These are phyloP conservation scores for Starmerella bombicola DNA, from an alignment of 805 yeast species.

Conservation along the genomic window DNA sequence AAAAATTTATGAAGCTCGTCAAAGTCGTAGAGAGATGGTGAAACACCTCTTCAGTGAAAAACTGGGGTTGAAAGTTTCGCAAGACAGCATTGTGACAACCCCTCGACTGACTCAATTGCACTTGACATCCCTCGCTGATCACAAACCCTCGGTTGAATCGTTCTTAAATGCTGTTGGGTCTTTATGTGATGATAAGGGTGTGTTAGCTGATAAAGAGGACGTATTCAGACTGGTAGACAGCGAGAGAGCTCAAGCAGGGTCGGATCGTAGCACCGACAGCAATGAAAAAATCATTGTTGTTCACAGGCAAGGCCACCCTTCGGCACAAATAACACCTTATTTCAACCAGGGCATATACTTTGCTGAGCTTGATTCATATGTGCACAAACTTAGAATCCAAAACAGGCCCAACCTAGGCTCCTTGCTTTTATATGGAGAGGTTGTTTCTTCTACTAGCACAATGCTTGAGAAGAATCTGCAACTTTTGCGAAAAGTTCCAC, in stretches of 20 bases:
- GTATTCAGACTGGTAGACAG: slow-evolving; percentile 34
- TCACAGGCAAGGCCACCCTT: slow-evolving; percentile 37
- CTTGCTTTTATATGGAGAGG: slow-evolving; percentile 65
- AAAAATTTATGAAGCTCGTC: slow-evolving; percentile 35
- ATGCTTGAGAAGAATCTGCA: slow-evolving; percentile 61
- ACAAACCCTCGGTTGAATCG: background rate
- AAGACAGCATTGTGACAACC: slow-evolving; percentile 33
- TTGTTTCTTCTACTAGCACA: slow-evolving; percentile 75
- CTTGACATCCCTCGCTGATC: slow-evolving; percentile 15
- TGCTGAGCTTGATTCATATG: slow-evolving; percentile 31
- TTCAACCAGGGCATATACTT: slow-evolving; percentile 55
- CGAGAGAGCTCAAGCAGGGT: background rate
- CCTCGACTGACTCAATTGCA: slow-evolving; percentile 58
- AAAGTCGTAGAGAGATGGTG: slow-evolving; percentile 44
- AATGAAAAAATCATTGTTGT: slow-evolving; percentile 45
- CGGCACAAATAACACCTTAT: slow-evolving; percentile 48
- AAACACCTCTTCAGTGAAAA: slow-evolving; percentile 39
- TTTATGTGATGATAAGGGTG: slow-evolving; percentile 28
- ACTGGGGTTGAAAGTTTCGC: slow-evolving; percentile 57
- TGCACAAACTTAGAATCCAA: background rate
- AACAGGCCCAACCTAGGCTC: slow-evolving; percentile 39
- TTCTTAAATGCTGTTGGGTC: slow-evolving; percentile 24
- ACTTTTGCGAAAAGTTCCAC: slow-evolving; percentile 48
- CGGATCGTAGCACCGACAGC: slow-evolving; percentile 9
- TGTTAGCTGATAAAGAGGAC: slow-evolving; percentile 44